phyloP scores from a whole-genome alignment of 1,139 yeast genomes.

The Debaryomycetaceae sp. region DNA sequence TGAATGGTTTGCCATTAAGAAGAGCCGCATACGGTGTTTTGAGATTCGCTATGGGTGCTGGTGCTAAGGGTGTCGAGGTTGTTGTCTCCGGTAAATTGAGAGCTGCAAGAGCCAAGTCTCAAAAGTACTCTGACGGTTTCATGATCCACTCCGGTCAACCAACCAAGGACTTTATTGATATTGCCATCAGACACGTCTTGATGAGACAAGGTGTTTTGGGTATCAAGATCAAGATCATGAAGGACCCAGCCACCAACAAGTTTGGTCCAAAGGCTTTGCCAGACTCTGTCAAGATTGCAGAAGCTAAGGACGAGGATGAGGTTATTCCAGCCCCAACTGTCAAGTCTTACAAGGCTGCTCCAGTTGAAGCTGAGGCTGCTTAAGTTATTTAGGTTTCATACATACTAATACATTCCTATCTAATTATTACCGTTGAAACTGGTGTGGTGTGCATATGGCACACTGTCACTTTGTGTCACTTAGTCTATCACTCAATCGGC shows the following conservation, averaged over 20 bases:
- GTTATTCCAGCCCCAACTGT: conserved; percentile 79
- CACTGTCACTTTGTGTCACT: no score
- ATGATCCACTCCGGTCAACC: conserved; percentile 99
- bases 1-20: conserved; percentile 99
- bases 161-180: conserved; percentile 96
- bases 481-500: no score
- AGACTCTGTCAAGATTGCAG: conserved; percentile 88
- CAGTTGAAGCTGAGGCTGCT: conserved; percentile 27
- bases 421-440: no score
- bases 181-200: conserved; percentile 99
- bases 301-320: conserved; percentile 96
- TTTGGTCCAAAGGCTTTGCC: conserved; percentile 92
- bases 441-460: no score
- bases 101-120: conserved; percentile 99
- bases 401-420: background rate
- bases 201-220: conserved; percentile 99
- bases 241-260: conserved; percentile 93
- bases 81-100: conserved; percentile 99
- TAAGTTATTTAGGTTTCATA: conserved; percentile 14
- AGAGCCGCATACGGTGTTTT: conserved; percentile 99
- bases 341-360: conserved; percentile 55
- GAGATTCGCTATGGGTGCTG: conserved; percentile 99
- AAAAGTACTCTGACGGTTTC: conserved; percentile 99
- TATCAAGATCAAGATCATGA: conserved; percentile 99
- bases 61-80: conserved; percentile 99